Conservation (phyloP, 2,329 filamentous ascomycete genomes). For the Pseudogymnoascus sp. region DNA sequence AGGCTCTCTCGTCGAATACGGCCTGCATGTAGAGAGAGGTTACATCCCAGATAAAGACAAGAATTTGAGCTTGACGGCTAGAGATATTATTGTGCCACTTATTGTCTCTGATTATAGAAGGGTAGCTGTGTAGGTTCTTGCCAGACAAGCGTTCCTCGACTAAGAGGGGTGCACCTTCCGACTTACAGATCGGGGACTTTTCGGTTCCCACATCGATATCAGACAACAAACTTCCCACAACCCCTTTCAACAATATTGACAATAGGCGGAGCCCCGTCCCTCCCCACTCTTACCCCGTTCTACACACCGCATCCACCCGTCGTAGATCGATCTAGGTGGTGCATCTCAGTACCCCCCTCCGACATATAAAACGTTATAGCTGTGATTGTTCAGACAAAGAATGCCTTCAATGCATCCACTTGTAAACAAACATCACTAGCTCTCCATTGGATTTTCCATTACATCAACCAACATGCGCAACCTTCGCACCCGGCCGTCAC, state of each 20-base stretch:
- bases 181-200: neutral
- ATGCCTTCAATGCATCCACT: neutral
- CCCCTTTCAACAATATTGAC: neutral
- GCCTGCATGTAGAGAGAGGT: neutral
- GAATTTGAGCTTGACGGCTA: neutral
- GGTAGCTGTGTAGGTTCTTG: neutral
- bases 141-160: neutral
- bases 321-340: neutral
- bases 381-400: neutral
- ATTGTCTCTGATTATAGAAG: neutral
- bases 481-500: neutral
- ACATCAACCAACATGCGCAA: neutral
- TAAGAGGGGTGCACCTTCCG: neutral
- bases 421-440: neutral
- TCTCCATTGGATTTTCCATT: neutral
- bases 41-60: neutral
- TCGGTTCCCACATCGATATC: neutral
- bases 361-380: neutral
- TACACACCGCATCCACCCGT: too few species aligned
- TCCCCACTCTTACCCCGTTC: neutral
- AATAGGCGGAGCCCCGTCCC: neutral
- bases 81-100: neutral
- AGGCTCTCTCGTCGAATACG: neutral
- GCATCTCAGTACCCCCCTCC: neutral
- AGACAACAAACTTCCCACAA: neutral